Evolutionary conservation across 2,329 filamentous ascomycete genomes (phyloP).

Genomic region (Penicillium verrucosum): DNA sequence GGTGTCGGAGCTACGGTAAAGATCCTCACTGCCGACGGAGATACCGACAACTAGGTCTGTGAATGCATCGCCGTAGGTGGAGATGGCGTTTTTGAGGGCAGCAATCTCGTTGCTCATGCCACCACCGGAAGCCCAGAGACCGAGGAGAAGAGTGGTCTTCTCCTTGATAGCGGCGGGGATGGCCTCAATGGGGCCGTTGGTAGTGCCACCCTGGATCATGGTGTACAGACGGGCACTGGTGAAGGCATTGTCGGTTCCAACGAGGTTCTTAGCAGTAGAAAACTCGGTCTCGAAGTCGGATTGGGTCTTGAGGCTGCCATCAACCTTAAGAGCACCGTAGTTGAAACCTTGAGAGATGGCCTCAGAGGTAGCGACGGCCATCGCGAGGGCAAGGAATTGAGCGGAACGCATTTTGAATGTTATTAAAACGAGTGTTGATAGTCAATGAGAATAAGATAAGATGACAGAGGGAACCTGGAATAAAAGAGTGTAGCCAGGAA

Average conservation of each 20-base stretch:
- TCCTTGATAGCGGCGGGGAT: constrained; percentile 81
- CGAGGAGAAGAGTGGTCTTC: constrained; percentile 73
- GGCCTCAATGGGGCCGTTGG: constrained; percentile 64
- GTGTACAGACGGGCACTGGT: constrained; percentile 57
- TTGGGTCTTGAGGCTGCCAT: constrained; percentile 43
- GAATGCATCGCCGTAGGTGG: constrained; percentile 64
- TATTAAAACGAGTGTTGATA: constrained; percentile 7
- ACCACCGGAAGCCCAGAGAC: constrained; percentile 76
- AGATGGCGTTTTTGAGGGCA: constrained; percentile 67
- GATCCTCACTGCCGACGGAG: constrained; percentile 81
- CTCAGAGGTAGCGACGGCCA: constrained; percentile 34
- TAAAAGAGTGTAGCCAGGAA: constrained; percentile 11
- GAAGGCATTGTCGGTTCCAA: constrained; percentile 39
- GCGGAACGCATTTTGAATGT: constrained; percentile 33
- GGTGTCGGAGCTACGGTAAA: constrained; percentile 73
- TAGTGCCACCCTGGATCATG: constrained; percentile 58
- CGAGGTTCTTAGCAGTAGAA: constrained; percentile 44
- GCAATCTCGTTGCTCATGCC: constrained; percentile 70
- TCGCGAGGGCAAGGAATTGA: constrained; percentile 34
- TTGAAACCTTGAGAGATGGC: constrained; percentile 48
- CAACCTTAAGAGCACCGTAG: constrained; percentile 44
- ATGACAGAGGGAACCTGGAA: constrained; percentile 6
- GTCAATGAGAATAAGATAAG: not conserved
- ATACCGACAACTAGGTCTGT: constrained; percentile 65
- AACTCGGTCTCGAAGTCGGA: constrained; percentile 47